Base-by-base conservation (phyloP, 2,329 filamentous ascomycete genomes). In the Epichloe elymi region DNA sequence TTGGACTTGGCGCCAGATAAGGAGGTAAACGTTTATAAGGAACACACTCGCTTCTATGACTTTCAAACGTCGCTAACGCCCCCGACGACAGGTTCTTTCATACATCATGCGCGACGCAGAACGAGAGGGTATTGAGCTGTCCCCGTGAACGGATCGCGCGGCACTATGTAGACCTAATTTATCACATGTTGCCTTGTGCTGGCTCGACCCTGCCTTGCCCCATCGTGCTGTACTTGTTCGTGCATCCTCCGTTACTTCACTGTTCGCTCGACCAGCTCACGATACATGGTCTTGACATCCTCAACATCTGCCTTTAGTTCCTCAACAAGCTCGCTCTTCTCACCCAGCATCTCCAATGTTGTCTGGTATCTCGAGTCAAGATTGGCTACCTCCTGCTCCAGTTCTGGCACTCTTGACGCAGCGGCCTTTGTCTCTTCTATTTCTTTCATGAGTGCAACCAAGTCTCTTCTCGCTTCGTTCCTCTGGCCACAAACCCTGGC, bases 281-380 rank as follows among this genome's bases (percentile, higher is more conserved):
- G 81, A 71, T 97, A 97, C 77, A 98, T 95, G 62, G 83, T 85
- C 74, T 98, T 98, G 65, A 98, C 76, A 72, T 98, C 93, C 57
- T 82, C 75, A 49, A 98, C 86, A 73, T 97, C 93, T 12, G 86
- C 84, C 66, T 77, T 82, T 58, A 98, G 72, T 73, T 98, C 93
- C 63, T 95, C 89, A 2, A 95, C 90, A 62, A 85, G 73, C 73
- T 98, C 93, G 66, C 88, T 95, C 78, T 95, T 95, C 77, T 98
- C 93, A 1, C 93, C 93, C 51, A 98, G 70, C 81, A 97, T 84
- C 70, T 97, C 90, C 49, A 98, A 73, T 53, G 88, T 94, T 14
- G 89, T 93, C 64, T 95, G 83, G 64, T 97, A 95, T 60, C 91
- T 76, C 55, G 80, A 73, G 60, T 87, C 83, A 56, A 96, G 72